Base-by-base conservation (phyloP, 352 stramenopile genomes). In the Pythium monospermum region DNA sequence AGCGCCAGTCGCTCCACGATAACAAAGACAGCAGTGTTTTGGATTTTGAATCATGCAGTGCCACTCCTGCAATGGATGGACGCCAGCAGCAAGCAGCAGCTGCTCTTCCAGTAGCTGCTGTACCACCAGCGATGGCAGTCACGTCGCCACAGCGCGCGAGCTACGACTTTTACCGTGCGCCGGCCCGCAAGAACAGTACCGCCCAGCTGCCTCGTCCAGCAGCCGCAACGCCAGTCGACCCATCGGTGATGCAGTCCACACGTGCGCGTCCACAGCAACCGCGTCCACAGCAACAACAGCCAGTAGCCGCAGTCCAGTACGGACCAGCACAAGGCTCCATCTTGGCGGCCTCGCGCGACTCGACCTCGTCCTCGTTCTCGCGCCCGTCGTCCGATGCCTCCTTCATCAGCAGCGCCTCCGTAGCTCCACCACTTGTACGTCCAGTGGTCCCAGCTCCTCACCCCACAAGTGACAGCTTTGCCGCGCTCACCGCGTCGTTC, bases 331-430 rank as follows among this genome's bases (percentile, higher is more conserved):
- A 41, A 4, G 31, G 49, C 30, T 60, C 53, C 15, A 51, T 59
- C n/a, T 35, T 59, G 1, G 52, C 36, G 35, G 37, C 32, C n/a
- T n/a, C n/a, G 8, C 33, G 28, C 2, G 38, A 35, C 18, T 59
- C 53, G 21, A 19, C 33, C 2, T 16, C 19, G 27, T 42, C 37
- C 2, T 15, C 4, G 2, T 43, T 35, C 18, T 60, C 53, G 8
- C 41, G 42, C 5, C 31, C 41, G 36, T 53, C 43, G 25, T 51
- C 43, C 6, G 32, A 60, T 30, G 44, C 39, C 19, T 60, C 53
- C 13, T 60, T 60, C 37, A 45, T 60, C 25, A 60, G 44, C 53
- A 60, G 44, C 28, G 44, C 43, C 36, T 60, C 53, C 12, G 53
- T 60, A 1, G 53, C 53, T 18, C 53, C 53, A 12, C 43, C 53